phyloP scores from a whole-genome alignment of 345 rosid species.

The Aquilaria sinensis region DNA sequence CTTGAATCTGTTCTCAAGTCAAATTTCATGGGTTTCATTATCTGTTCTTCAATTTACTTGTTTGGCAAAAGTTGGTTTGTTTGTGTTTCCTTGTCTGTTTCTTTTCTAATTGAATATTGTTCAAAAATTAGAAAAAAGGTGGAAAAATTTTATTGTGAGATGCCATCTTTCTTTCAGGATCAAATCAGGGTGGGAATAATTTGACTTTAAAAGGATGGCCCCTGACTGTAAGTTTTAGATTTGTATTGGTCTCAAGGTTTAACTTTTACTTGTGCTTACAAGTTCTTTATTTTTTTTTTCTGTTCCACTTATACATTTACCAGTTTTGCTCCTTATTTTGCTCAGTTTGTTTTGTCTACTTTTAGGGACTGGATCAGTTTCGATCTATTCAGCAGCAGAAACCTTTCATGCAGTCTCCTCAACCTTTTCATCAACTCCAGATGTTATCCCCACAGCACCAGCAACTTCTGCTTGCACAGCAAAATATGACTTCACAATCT shows the following conservation, averaged over 20 bases:
- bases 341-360: slow-evolving; percentile 12
- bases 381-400: slow-evolving; percentile 83
- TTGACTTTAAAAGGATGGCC: slow-evolving; percentile 97
- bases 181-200: slow-evolving; percentile 83
- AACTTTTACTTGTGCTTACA: not conserved
- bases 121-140: not conserved
- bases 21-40: not conserved
- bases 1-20: too few species aligned
- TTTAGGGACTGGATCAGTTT: slow-evolving; percentile 67
- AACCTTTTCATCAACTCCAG: slow-evolving; percentile 83
- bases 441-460: slow-evolving; percentile 92
- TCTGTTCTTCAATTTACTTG: not conserved
- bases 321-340: not conserved
- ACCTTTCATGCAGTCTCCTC: slow-evolving; percentile 83
- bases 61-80: too few species aligned
- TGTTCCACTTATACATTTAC: not conserved
- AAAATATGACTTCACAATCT: slow-evolving; percentile 72
- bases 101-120: too few species aligned
- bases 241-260: slow-evolving; percentile 1
- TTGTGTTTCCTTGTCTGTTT: too few species aligned
- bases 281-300: not conserved
- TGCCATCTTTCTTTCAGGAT: slow-evolving; percentile 47
- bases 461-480: slow-evolving; percentile 91
- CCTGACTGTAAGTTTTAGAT: slow-evolving; percentile 54
- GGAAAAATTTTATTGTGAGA: not conserved